Evolutionary conservation across 1,284 basidiomycete genomes (phyloP), one percentile per base, ranked within the genome.

Genomic region (Phylloporus gajari): DNA sequence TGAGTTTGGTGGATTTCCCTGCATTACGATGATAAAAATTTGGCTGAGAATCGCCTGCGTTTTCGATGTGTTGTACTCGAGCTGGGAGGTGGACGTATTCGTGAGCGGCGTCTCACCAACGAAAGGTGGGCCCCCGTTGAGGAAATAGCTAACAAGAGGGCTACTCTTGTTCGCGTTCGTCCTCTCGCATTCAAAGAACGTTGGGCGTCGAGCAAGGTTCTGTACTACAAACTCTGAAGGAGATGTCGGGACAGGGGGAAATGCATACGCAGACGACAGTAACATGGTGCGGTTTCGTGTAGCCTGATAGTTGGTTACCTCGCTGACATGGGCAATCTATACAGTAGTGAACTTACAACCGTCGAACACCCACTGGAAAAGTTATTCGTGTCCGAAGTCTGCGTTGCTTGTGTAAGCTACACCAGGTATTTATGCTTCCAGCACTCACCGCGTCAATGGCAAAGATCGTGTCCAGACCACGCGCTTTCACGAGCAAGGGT

Each of bases 401-500:
- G 71, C 19, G 27, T 12, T 9, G 59, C 69, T 15, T 35, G 13
- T 17, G 25, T 40, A 17, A 38, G 11, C 12, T 63, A 38, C 51
- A 40, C 1, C 13, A 19, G 23, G 61, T 13, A 21, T n/a, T n/a
- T 9, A 23, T 8, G 17, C n/a, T 17, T 27, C 23, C 5, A 23
- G 7, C 4, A 72, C 84, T 75, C 72, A 86, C 85, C 30, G 82
- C 86, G 75, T 91, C 90, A 35, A 90, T 84, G 0, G 86, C 90
- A 42, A 91, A 71, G 68, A 91, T 85, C 6, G 86, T 79, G 74
- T 91, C 91, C 25, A 91, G 73, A 0, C 78, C 80, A 51, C 90
- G 84, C 3, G 86, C 86, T 66, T 86, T 84, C 63, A 90, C 87
- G 11, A 91, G 81, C 44, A 91, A 79, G 0, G 90, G 90, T 74